Percentiles rank a stretch among this genome's conserved stretches.
These are phyloP conservation scores for Fusarium solani-melongenae DNA, from an alignment of 2,329 filamentous ascomycete genomes.

Conservation along the genomic window DNA sequence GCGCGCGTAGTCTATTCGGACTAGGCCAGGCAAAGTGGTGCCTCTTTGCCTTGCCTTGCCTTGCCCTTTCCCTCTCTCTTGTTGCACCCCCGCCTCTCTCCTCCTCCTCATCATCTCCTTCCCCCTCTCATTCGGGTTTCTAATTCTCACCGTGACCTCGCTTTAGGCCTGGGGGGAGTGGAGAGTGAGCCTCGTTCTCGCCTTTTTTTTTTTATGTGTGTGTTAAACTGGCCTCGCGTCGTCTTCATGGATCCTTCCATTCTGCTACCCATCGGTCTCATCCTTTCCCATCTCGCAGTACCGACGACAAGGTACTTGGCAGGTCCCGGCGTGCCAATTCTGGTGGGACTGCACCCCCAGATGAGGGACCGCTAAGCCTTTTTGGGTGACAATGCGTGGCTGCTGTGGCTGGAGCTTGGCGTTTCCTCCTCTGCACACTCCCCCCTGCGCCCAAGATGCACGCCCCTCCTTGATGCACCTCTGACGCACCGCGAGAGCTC, in stretches of 20 bases:
- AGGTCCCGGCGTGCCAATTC: background rate
- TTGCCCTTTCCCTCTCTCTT: background rate
- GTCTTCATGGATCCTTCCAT: background rate
- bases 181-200: background rate
- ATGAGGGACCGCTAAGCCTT: background rate
- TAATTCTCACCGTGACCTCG: background rate
- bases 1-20: background rate
- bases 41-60: background rate
- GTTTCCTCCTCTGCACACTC: background rate
- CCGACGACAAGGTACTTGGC: background rate
- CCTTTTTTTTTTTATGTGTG: background rate
- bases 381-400: background rate
- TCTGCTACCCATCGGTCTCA: background rate
- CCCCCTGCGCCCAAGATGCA: background rate
- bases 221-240: background rate
- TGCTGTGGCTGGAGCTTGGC: background rate
- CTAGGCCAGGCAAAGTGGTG: background rate
- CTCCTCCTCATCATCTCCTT: background rate
- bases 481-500: constrained; percentile 24
- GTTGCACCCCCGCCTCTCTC: background rate
- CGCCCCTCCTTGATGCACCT: constrained; percentile 14
- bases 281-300: background rate
- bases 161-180: background rate
- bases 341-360: background rate
- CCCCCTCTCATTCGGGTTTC: background rate